Evolutionary conservation across 345 rosid genomes (phyloP), one percentile per base, ranked within the genome.

Genomic region (Populus tremula): DNA sequence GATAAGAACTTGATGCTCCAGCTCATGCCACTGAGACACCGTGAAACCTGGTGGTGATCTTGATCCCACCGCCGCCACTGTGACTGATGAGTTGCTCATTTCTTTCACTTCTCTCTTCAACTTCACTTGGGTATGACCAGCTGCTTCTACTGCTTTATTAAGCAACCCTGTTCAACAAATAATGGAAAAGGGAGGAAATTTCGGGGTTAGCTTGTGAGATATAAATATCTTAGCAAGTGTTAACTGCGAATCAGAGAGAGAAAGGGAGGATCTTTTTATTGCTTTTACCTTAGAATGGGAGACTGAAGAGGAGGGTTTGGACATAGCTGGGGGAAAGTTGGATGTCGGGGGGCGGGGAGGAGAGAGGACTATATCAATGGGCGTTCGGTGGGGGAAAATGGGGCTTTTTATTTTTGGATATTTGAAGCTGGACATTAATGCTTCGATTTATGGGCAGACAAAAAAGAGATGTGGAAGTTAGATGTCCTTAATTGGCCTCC

Each of bases 1-100:
- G 87, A 93, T 89, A 54, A 90, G 86, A 68, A 95, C 98, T 86
- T 93, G 98, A 81, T 92, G 91, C 87, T 93, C 97, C 56, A 93
- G 93, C 81, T 93, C 98, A 76, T 92, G 95, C 93, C 92, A 90
- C 77, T 93, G 98, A 1, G 81, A 71, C 70, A 67, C 82, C 70
- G 93, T 88, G 84, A 90, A 90, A 45, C 45, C 11, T 16, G 70
- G n/a, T 10, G 36, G 70, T 36, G 53, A 29, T 31, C 64, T 59
- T 59, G 31, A 16, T 2, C 49, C 72, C 72, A 5, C 53, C 54
- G 72, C 53, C 50, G 72, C 72, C 72, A 69, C 72, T 14, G 72
- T 69, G 8, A 69, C 53, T 25, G 72, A 36, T 69, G 72, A 69
- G 27, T 23, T 25, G 72, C 53, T 67, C 72, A 43, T 43, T 39